Evolutionary conservation across 2,329 filamentous ascomycete species (phyloP).

Genomic region (Colletotrichum truncatum): DNA sequence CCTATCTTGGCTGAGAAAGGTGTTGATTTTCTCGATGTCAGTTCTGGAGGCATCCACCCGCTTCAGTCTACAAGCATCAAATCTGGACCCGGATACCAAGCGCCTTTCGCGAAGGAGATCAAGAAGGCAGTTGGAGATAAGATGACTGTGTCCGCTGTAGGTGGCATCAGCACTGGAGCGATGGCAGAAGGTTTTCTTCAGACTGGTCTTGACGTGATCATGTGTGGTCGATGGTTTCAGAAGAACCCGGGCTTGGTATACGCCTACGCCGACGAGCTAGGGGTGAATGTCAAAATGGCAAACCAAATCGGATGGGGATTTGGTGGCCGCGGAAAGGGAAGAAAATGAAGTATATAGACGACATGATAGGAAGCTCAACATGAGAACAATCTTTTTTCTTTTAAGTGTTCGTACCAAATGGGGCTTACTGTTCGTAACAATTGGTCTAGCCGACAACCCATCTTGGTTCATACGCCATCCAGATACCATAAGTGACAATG

Average conservation of each 20-base stretch:
- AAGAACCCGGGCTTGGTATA: slow-evolving; percentile 67
- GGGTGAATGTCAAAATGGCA: slow-evolving; percentile 54
- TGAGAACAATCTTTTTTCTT: no score
- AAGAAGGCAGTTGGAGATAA: slow-evolving; percentile 76
- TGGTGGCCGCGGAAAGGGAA: slow-evolving; percentile 43
- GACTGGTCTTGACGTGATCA: slow-evolving; percentile 55
- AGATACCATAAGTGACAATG: no score
- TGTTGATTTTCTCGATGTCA: slow-evolving; percentile 80
- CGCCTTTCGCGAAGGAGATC: slow-evolving; percentile 73
- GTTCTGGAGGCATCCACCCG: slow-evolving; percentile 71
- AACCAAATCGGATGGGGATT: slow-evolving; percentile 67
- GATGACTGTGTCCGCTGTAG: slow-evolving; percentile 55
- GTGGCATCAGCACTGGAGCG: slow-evolving; percentile 54
- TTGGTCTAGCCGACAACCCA: no score
- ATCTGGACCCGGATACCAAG: slow-evolving; percentile 74
- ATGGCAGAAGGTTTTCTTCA: slow-evolving; percentile 58
- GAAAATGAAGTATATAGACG: neutral
- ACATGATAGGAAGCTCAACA: no score
- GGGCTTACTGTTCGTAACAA: no score
- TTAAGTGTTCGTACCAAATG: no score
- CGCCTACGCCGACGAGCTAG: slow-evolving; percentile 63
- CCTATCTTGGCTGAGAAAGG: slow-evolving; percentile 70
- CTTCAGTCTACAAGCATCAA: slow-evolving; percentile 60
- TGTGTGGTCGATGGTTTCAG: slow-evolving; percentile 63
- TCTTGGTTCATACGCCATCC: no score